These are phyloP conservation scores for Populus hybrid DNA, from an alignment of 441 rosid genomes.

Conservation along the genomic window DNA sequence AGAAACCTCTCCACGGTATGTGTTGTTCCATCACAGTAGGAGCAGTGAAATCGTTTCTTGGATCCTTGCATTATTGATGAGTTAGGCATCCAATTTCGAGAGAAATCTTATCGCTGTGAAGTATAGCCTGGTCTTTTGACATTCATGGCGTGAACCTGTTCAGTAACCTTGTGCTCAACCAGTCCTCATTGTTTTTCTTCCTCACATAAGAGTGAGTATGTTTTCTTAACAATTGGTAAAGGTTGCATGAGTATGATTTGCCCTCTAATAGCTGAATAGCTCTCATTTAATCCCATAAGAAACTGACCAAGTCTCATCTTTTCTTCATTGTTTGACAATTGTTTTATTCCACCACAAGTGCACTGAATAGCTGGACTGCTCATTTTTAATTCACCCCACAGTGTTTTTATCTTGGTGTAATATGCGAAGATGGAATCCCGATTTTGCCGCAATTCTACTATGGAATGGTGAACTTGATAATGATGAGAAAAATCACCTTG, in stretches of 20 bases:
- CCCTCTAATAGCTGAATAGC: not conserved
- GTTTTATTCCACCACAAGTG: not conserved
- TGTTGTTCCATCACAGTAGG: not conserved
- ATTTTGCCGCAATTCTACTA: too few species aligned
- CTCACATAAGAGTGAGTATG: not conserved
- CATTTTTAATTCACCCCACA: not conserved
- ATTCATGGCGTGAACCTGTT: not conserved
- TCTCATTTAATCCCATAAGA: not conserved
- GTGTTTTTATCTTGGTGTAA: too few species aligned
- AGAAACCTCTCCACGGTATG: not conserved
- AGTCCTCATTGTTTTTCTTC: not conserved
- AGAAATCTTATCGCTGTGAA: too few species aligned
- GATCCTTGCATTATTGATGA: not conserved
- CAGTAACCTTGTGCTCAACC: not conserved
- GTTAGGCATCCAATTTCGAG: too few species aligned
- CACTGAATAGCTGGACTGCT: not conserved
- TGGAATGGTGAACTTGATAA: too few species aligned
- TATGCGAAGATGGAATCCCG: too few species aligned
- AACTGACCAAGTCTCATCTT: not conserved
- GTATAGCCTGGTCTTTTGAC: not conserved
- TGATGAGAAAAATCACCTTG: too few species aligned
- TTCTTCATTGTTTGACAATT: not conserved
- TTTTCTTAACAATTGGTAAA: conserved; percentile 1
- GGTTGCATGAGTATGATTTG: not conserved
- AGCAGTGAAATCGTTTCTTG: not conserved